Base-by-base conservation (phyloP, 1,139 yeast species). In the Cylindricascospora bacillispora region DNA sequence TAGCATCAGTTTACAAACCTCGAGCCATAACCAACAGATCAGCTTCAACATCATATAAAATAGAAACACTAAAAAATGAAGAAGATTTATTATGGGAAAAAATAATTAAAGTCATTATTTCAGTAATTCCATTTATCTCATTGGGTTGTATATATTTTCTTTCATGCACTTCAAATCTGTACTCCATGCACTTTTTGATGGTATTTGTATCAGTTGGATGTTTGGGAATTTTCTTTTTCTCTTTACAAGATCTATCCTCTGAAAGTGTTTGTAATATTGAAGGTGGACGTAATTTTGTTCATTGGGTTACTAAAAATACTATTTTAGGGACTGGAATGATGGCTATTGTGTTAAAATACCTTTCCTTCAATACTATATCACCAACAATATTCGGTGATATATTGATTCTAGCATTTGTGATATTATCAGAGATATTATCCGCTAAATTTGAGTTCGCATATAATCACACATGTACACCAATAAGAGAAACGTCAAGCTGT, bases 291-390 rank as follows among this genome's bases (percentile, higher is more conserved):
- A 16, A 23, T 35, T 6, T 36, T 34, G 26, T 34, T 33, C 24
- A 31, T 34, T 52, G 49, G 9, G 34, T 49, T 9, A 39, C 51
- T 15, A 39, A 50, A 13, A 34, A 38, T 19, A 37, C 47, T 27
- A 24, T 37, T 25, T 20, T 38, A 5, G 15, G 24, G 4, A 30
- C 37, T 3, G 47, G 62, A 2, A 10, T 45, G 1, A 45, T 57
- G 36, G 44, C 62, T 3, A 38, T 56, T 3, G 25, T 52, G 10
- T 34, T 59, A 27, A 57, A 56, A 26, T 49, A 49, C 25, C 30
- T 58, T 29, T 55, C 63, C 1, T 49, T 54, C 30, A 51, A 35
- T 33, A 36, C 36, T 28, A 38, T 36, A 13, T 36, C 48, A 2
- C 33, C 38, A 10, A 29, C 43, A 5, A 14, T 30, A 2, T 19